A percentile compares a stretch with the other conserved stretches of the same genome.
Conservation (phyloP, 73 alveolate genomes). For the Tetrahymena malaccensis region DNA sequence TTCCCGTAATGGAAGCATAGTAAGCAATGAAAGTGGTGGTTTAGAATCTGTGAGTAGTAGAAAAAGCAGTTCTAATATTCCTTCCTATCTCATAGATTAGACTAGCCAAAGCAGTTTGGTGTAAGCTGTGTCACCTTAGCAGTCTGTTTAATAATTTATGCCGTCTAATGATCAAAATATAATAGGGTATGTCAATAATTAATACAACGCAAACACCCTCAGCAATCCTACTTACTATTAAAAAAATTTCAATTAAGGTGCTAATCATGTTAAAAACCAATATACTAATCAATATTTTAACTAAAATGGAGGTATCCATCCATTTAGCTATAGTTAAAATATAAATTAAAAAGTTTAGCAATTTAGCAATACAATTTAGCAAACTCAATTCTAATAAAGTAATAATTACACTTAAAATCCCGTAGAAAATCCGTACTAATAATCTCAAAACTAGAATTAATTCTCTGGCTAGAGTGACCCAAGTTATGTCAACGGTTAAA, state of each 20-base stretch:
- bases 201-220: neutral
- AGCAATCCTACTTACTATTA: neutral
- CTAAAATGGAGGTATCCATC: neutral
- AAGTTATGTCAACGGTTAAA: neutral
- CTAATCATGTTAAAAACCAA: neutral
- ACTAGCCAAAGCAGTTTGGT: neutral
- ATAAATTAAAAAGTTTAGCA: neutral
- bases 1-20: neutral
- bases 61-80: neutral
- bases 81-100: neutral
- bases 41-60: neutral
- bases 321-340: neutral
- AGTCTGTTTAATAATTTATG: neutral
- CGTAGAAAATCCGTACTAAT: neutral
- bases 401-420: neutral
- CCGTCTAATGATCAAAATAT: neutral
- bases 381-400: neutral
- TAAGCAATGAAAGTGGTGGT: neutral
- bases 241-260: neutral
- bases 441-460: neutral
- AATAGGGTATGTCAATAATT: neutral
- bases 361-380: neutral
- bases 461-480: neutral
- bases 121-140: neutral
- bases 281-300: neutral